A percentile compares a stretch with the other conserved stretches of the same genome.
Conservation (phyloP, 805 yeast species). For the Metschnikowia cubensis region DNA sequence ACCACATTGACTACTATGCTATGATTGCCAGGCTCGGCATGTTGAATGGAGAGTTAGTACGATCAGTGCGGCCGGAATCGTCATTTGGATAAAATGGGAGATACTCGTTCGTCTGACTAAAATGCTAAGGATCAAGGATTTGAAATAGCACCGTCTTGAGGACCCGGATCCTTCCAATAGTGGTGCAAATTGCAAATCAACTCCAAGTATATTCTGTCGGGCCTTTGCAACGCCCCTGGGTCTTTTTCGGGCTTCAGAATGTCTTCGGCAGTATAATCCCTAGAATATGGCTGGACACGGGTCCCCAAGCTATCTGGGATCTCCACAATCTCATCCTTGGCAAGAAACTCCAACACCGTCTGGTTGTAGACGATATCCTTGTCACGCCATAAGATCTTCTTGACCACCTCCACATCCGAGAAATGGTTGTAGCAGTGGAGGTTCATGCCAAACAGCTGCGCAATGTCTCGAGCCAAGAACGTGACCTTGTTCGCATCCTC, state of each 20-base stretch:
- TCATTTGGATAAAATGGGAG: no score
- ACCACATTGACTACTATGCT: no score
- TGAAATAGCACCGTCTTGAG: no score
- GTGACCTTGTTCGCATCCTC: constrained; percentile 46
- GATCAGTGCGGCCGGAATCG: no score
- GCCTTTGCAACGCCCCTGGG: constrained; percentile 73
- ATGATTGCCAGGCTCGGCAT: no score
- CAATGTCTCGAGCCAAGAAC: constrained; percentile 67
- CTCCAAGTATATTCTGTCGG: constrained; percentile 81
- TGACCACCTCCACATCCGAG: constrained; percentile 62
- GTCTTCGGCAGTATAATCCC: constrained; percentile 52
- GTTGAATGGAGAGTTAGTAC: no score
- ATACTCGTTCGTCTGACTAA: no score
- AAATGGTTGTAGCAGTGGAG: constrained; percentile 68
- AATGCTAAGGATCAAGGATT: no score
- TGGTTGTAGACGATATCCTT: constrained; percentile 61
- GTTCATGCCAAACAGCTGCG: constrained; percentile 94
- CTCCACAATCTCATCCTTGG: constrained; percentile 69
- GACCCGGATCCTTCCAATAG: constrained; percentile 94
- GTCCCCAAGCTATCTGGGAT: constrained; percentile 67
- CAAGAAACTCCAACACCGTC: constrained; percentile 81
- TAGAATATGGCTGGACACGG: constrained; percentile 74
- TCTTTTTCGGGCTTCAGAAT: constrained; percentile 51
- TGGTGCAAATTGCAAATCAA: constrained; percentile 77
- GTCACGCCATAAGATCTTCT: constrained; percentile 73